Conservation (phyloP, 2,329 filamentous ascomycete species). For the Exophiala oligosperma region DNA sequence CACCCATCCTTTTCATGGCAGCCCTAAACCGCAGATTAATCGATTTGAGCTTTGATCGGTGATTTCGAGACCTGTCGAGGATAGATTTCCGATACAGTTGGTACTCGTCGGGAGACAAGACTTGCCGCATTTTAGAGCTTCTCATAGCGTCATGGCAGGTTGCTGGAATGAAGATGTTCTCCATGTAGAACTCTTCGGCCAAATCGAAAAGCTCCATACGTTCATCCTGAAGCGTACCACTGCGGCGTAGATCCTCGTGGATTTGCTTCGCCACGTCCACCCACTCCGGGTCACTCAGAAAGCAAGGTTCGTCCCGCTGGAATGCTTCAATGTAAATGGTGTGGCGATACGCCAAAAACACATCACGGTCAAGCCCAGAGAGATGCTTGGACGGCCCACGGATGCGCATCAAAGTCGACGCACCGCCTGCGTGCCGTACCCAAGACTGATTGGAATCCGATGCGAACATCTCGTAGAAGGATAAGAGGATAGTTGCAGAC, state of each 20-base stretch:
- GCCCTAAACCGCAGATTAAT: slow-evolving; percentile 22
- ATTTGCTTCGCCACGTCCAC: slow-evolving; percentile 34
- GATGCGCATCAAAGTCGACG: slow-evolving; percentile 36
- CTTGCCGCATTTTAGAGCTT: background rate
- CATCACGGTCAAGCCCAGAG: slow-evolving; percentile 36
- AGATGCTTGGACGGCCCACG: slow-evolving; percentile 36
- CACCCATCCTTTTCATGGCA: slow-evolving; percentile 16
- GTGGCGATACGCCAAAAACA: slow-evolving; percentile 39
- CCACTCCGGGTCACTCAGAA: slow-evolving; percentile 39
- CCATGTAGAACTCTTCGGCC: slow-evolving; percentile 26
- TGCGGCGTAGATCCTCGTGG: slow-evolving; percentile 27
- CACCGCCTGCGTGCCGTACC: slow-evolving; percentile 39
- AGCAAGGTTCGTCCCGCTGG: slow-evolving; percentile 36
- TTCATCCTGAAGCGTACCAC: slow-evolving; percentile 5
- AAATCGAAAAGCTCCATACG: slow-evolving; percentile 27
- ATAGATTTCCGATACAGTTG: slow-evolving; percentile 1
- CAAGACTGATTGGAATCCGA: slow-evolving; percentile 39
- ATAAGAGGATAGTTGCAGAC: slow-evolving; percentile 37
- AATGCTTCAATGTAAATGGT: slow-evolving; percentile 38
- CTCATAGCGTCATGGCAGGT: slow-evolving; percentile 11
- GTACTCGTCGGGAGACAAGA: slow-evolving; percentile 8
- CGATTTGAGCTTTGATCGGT: slow-evolving; percentile 23
- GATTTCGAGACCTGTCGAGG: slow-evolving; percentile 11
- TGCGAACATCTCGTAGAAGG: slow-evolving; percentile 39
- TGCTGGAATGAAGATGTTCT: slow-evolving; percentile 23